Evolutionary conservation across 2,329 filamentous ascomycete species (phyloP), one percentile per base, ranked within the genome.

Genomic region (Pseudogymnoascus sp.): DNA sequence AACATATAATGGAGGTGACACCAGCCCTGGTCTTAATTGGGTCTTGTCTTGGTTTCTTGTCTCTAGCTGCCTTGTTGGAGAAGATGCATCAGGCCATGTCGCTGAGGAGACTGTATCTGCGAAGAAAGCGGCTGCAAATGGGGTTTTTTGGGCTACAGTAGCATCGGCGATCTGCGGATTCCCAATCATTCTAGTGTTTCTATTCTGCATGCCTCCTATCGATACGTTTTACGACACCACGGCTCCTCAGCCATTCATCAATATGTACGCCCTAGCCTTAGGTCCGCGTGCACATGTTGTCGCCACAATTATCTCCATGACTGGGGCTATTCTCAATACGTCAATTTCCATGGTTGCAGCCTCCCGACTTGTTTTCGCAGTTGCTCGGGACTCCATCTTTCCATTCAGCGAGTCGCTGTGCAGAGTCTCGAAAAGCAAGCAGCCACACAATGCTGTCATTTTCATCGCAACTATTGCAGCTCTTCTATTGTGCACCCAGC

Each of bases 161-260:
- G 70, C 69, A 3, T 72, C 69, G 14, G 70, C 70, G 4, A 14
- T 68, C 19, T 72, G 70, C 47, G 71, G 71, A 14, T 71, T 72
- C 61, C 70, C 70, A 13, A 71, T 72, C 29, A 72, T 72, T 24
- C 67, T 72, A 29, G 24, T 72, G 26, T 72, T 72, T 47, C 63
- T 72, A 5, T 72, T 72, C 62, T 72, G 71, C 63, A 72, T 72
- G 71, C 70, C 71, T 13, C 61, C 70, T 0, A 72, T 72, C 37
- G 71, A 72, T 61, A 71, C 66, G 1, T 72, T 72, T 61, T 72
- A 72, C 62, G 50, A 68, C 47, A 72, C 70, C 56, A 66, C 62
- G 19, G 71, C 67, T 11, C 71, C 71, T 6, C 71, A 72, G 65
- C 71, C 71, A 14, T 72, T 66, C 44, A 60, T 66, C 40, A 61